Evolutionary conservation across 2,329 filamentous ascomycete genomes (phyloP), one percentile per base, ranked within the genome.

Genomic region (Lachnellula occidentalis): DNA sequence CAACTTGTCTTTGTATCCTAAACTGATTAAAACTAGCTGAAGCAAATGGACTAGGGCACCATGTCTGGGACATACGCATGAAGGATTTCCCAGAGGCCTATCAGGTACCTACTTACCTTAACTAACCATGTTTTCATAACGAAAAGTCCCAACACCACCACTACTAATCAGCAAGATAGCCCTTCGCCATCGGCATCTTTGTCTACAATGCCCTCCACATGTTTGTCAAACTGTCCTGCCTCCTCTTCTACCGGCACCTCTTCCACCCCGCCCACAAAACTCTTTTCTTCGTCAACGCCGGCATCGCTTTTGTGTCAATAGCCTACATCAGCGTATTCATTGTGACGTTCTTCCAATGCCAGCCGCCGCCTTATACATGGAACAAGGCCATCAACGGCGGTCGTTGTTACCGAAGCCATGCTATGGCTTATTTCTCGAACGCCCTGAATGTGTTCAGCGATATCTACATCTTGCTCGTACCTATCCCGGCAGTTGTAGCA

Each of bases 161-260:
- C n/a, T n/a, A 22, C 22, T 41, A 45, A 51, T n/a, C n/a, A 45
- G 11, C 21, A 17, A 19, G 31, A 34, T 12, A 53, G 51, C 34
- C 51, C 19, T 42, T 43, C 24, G 5, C 43, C 3, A 41, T 53
- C 22, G 51, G 43, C 3, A 27, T 42, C 4, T 48, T 21, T 11
- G 15, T 53, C 15, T 53, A 53, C 21, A 22, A 31, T 17, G 31
- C 21, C 12, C 45, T 48, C 5, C 43, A 34, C 3, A 24, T 36
- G 8, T 17, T 19, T 15, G 41, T 53, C 21, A 53, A 53, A 22
- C 51, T 53, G 19, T 24, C 51, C 4, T 53, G 51, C 27, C 45
- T 53, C 14, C 34, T 53, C 9, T 53, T 53, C 43, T 53, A 48
- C 36, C 34, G 51, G 22, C 37, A 31, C 15, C 43, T 53, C 14